Evolutionary conservation across 1,284 basidiomycete genomes (phyloP).

Genomic region (Acaromyces ingoldii): DNA sequence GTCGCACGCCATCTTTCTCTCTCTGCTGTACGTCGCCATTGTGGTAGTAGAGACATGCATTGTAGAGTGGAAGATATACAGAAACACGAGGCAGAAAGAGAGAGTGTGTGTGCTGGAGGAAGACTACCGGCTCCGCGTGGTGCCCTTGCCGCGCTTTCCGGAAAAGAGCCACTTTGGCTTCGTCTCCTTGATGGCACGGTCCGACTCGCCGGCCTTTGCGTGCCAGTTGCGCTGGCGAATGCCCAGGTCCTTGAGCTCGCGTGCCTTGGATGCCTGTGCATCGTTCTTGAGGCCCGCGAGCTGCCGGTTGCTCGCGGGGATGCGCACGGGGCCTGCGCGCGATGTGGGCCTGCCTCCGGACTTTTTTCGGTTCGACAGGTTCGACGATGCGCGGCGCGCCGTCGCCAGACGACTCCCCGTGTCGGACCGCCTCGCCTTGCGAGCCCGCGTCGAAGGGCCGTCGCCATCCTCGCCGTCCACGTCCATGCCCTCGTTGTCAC

Average conservation of each 20-base stretch:
- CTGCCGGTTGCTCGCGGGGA: constrained; percentile 41
- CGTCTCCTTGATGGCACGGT: constrained; percentile 45
- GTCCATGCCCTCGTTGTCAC: constrained; percentile 57
- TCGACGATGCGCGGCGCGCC: constrained; percentile 4
- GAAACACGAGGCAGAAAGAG: background rate
- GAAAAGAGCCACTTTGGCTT: constrained; percentile 49
- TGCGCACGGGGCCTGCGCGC: constrained; percentile 43
- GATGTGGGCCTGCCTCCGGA: constrained; percentile 38
- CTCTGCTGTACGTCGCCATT: background rate
- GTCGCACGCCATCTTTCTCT: background rate
- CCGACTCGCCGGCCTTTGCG: constrained; percentile 45
- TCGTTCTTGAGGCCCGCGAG: constrained; percentile 36
- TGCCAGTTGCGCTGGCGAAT: constrained; percentile 41
- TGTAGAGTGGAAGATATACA: background rate
- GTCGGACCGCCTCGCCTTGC: constrained; percentile 58
- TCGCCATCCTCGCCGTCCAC: constrained; percentile 33
- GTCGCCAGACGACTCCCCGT: constrained; percentile 58
- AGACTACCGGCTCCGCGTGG: constrained; percentile 33
- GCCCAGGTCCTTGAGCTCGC: constrained; percentile 34
- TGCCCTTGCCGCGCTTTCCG: constrained; percentile 48
- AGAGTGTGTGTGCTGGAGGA: background rate
- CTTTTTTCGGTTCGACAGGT: constrained; percentile 20
- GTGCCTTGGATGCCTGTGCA: constrained; percentile 42
- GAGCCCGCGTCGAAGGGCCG: constrained; percentile 12
- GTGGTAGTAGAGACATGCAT: constrained; percentile 1